Conservation (phyloP, 805 yeast species). For the Ogataea kodamae region DNA sequence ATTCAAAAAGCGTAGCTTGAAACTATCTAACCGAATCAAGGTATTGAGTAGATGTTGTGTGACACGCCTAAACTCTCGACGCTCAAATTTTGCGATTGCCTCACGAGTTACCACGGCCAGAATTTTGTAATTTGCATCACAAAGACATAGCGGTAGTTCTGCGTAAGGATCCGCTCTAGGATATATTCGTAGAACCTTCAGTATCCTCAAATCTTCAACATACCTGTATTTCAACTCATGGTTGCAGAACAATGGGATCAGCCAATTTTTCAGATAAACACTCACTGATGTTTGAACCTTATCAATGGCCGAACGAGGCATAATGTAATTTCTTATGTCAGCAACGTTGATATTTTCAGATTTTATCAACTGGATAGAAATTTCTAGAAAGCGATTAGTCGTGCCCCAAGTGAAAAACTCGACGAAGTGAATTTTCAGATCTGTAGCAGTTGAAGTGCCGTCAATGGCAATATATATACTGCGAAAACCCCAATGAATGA, state of each 20-base stretch:
- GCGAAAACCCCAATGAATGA: slow-evolving; percentile 4
- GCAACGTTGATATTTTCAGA: neutral
- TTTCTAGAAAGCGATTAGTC: slow-evolving; percentile 19
- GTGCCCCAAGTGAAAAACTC: slow-evolving; percentile 15
- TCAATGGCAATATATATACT: slow-evolving; percentile 9
- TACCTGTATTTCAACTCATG: neutral
- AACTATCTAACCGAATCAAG: slow-evolving; percentile 14
- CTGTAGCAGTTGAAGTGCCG: slow-evolving; percentile 10
- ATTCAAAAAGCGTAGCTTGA: slow-evolving; percentile 13
- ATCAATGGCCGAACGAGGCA: slow-evolving; percentile 13
- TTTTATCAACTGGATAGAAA: slow-evolving; percentile 11
- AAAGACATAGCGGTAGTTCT: slow-evolving; percentile 15
- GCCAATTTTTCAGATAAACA: slow-evolving; percentile 16
- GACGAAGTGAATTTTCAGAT: slow-evolving; percentile 9
- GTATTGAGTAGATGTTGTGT: slow-evolving; percentile 15
- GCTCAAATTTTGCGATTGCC: slow-evolving; percentile 20
- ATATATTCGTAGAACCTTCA: slow-evolving; percentile 16
- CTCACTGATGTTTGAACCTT: slow-evolving; percentile 6
- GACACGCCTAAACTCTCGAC: slow-evolving; percentile 17
- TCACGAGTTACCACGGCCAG: slow-evolving; percentile 14
- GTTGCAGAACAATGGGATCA: slow-evolving; percentile 8
- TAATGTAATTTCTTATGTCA: slow-evolving; percentile 6
- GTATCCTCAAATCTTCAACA: slow-evolving; percentile 1
- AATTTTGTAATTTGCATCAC: slow-evolving; percentile 20
- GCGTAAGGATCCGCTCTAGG: slow-evolving; percentile 1